Evolutionary conservation across 768 basidiomycete species (phyloP).

Genomic region (Amanita inopinata): DNA sequence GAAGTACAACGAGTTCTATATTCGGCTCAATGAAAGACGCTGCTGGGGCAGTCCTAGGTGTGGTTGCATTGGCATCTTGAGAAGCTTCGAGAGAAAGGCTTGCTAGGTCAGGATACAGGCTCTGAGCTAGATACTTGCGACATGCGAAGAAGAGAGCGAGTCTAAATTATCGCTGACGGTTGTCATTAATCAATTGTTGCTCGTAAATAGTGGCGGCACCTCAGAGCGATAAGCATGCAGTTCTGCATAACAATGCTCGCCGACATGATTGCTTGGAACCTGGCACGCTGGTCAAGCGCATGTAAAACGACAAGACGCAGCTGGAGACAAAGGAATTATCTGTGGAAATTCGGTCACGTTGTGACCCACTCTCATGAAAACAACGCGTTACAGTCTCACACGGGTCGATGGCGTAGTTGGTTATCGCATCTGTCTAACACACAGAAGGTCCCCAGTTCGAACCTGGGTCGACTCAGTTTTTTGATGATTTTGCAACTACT

Average conservation of each 20-base stretch:
- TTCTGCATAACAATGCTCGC: background rate
- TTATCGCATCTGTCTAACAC: conserved; percentile 82
- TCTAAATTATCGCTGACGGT: conserved; percentile 21
- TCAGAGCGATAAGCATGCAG: background rate
- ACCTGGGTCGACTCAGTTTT: conserved; percentile 49
- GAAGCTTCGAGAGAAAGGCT: conserved; percentile 26
- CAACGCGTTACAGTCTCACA: no score
- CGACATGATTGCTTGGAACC: background rate
- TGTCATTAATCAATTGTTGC: background rate
- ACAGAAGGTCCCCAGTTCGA: conserved; percentile 72
- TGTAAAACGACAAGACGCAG: no score
- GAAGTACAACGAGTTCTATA: conserved; percentile 31
- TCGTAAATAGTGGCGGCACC: background rate
- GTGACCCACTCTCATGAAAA: no score
- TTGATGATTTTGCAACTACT: no score
- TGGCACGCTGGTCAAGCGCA: no score
- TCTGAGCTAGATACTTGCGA: conserved; percentile 46
- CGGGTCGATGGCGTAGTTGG: conserved; percentile 67
- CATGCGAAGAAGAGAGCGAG: conserved; percentile 45
- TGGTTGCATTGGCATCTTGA: conserved; percentile 13
- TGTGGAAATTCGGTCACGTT: no score
- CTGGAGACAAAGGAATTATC: no score
- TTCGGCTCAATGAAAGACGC: conserved; percentile 14
- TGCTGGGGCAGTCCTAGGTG: conserved; percentile 13
- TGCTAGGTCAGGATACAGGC: conserved; percentile 51